These are phyloP conservation scores for Arachis monticola DNA, from an alignment of 331 rosid species.

Conservation along the genomic window DNA sequence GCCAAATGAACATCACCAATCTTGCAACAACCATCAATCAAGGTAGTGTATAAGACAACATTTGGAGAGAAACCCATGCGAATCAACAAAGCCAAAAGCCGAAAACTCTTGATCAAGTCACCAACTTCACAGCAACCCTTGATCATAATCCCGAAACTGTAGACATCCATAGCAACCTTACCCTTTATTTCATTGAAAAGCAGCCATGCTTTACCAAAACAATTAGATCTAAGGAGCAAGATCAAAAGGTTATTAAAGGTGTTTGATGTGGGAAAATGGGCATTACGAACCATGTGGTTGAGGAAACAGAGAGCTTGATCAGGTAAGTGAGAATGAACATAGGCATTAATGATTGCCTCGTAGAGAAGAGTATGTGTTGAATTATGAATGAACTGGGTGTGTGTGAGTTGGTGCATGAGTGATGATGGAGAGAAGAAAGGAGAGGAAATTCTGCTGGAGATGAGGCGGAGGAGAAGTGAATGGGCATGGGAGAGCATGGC, in stretches of 20 bases:
- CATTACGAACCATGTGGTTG: slow-evolving; percentile 51
- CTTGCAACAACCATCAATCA: slow-evolving; percentile 84
- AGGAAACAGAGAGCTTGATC: slow-evolving; percentile 57
- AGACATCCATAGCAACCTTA: slow-evolving; percentile 53
- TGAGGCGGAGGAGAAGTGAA: slow-evolving; percentile 55
- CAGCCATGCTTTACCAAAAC: slow-evolving; percentile 57
- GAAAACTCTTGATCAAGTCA: slow-evolving; percentile 61
- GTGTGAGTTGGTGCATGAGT: slow-evolving; percentile 52
- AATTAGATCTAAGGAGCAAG: slow-evolving; percentile 51
- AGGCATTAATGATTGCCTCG: slow-evolving; percentile 64
- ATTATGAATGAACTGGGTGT: slow-evolving; percentile 31
- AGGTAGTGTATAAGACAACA: slow-evolving; percentile 68
- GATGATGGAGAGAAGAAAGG: slow-evolving; percentile 51
- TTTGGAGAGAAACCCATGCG: slow-evolving; percentile 58
- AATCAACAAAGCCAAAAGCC: slow-evolving; percentile 57
- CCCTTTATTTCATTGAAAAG: slow-evolving; percentile 53
- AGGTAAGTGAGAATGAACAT: slow-evolving; percentile 54
- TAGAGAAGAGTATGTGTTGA: slow-evolving; percentile 33
- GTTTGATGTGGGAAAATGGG: slow-evolving; percentile 55
- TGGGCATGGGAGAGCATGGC: slow-evolving; percentile 53
- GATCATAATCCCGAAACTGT: slow-evolving; percentile 79
- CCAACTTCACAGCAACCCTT: slow-evolving; percentile 73
- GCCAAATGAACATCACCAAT: slow-evolving; percentile 64
- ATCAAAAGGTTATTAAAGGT: slow-evolving; percentile 61
- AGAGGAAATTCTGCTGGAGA: slow-evolving; percentile 56